Evolutionary conservation across 73 alveolate species (phyloP), one percentile per base, ranked within the genome.

Genomic region (Blepharisma japonicum): DNA sequence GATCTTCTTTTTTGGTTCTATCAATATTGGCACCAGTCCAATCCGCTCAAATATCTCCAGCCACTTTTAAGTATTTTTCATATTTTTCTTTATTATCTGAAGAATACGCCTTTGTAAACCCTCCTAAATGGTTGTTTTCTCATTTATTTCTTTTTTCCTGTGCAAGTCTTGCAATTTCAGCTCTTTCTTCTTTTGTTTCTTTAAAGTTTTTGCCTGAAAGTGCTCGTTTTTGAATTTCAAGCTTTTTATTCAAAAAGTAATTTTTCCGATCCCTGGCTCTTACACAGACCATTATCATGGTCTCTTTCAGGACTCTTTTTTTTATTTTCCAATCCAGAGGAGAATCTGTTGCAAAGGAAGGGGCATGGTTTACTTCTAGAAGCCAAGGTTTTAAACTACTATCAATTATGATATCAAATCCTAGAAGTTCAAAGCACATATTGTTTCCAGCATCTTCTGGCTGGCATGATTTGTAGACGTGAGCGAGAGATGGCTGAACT

Each of bases 321-420:
- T 77, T 77, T 55, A 77, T 77, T 77, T 54, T 56, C 61, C 50
- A 77, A 81, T 77, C 84, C n/a, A 77, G 66, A 7, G 84, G 84
- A 23, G 77, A 8, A 27, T 77, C 84, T 0, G 84, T 77, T 6
- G 77, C 50, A 56, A 77, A 77, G 45, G 77, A 45, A 8, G 84
- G 84, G 20, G 84, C 56, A 56, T 77, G 84, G 80, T 77, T 77
- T 11, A 77, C 84, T 55, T 77, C 84, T 1, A 77, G 79, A 6
- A 77, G 61, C 39, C 39, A 55, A 8, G 84, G 84, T 53, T 55
- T 56, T 18, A 54, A 25, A n/a, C 5, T 70, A 5, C 66, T 45
- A 47, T 70, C 80, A 45, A 70, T 70, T 8, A 70, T 45, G 21
- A 70, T 70, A 70, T 70, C 80, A 47, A 70, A 72, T 9, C 82